phyloP scores from a whole-genome alignment of 1,284 basidiomycete species.

The Moesziomyces aphidis region DNA sequence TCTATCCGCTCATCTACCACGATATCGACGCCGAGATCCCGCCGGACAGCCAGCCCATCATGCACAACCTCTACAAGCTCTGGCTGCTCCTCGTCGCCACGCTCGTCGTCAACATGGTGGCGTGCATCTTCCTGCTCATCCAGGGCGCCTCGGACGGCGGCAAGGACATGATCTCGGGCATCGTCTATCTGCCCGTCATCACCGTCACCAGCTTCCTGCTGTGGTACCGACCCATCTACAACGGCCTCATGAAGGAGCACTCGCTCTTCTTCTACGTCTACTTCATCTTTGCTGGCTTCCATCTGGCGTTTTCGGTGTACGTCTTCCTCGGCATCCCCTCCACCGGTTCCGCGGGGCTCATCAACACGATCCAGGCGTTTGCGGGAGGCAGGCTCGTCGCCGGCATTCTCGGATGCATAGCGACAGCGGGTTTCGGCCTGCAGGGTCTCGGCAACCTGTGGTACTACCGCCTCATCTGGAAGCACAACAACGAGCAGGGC shows the following conservation, averaged over 20 bases:
- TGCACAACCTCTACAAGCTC: constrained; percentile 76
- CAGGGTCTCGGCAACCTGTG: constrained; percentile 85
- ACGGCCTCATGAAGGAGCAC: constrained; percentile 91
- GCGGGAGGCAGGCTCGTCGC: constrained; percentile 33
- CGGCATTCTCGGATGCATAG: constrained; percentile 77
- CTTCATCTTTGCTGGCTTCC: constrained; percentile 80
- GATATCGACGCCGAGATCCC: constrained; percentile 90
- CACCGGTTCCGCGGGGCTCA: constrained; percentile 93
- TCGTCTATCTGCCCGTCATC: constrained; percentile 86
- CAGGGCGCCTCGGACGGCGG: constrained; percentile 81
- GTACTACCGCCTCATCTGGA: constrained; percentile 85
- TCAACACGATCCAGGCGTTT: constrained; percentile 81
- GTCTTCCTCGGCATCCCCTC: constrained; percentile 71
- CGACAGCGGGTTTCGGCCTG: constrained; percentile 86
- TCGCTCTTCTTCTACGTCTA: constrained; percentile 71
- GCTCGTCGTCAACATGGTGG: constrained; percentile 88
- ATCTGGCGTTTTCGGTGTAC: constrained; percentile 83
- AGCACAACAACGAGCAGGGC: constrained; percentile 78
- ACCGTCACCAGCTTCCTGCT: constrained; percentile 83
- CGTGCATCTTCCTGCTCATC: constrained; percentile 86
- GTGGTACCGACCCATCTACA: constrained; percentile 91
- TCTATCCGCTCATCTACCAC: constrained; percentile 94
- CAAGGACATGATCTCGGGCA: constrained; percentile 77
- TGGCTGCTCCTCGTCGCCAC: constrained; percentile 73
- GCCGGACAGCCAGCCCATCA: constrained; percentile 80